A percentile compares a stretch with the other conserved stretches of the same genome.
Evolutionary conservation across 2,329 filamentous ascomycete species (phyloP).

Genomic region (Helminthosporium solani): DNA sequence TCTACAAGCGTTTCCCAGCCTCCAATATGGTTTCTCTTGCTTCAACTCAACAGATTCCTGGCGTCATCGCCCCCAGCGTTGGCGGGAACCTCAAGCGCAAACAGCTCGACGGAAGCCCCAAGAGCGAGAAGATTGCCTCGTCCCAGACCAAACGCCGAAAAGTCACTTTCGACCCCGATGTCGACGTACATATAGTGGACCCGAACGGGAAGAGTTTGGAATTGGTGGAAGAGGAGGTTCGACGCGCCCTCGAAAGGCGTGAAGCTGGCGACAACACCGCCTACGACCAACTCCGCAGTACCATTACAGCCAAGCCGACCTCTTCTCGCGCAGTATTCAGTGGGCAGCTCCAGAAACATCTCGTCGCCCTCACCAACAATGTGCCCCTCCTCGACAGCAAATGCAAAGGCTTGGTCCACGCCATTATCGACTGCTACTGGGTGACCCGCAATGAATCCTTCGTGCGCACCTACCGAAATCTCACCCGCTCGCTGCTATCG

Average conservation of each 20-base stretch:
- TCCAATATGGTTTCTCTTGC: conserved; percentile 43
- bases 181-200: conserved; percentile 49
- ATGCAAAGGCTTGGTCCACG: conserved; percentile 59
- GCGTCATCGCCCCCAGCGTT: conserved; percentile 31
- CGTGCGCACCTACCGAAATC: conserved; percentile 56
- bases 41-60: conserved; percentile 27
- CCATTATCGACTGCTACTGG: conserved; percentile 61
- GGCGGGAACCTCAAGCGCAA: conserved; percentile 43
- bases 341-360: conserved; percentile 57
- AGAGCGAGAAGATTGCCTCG: conserved; percentile 35
- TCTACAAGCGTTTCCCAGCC: conserved; percentile 5
- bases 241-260: conserved; percentile 57
- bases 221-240: conserved; percentile 62
- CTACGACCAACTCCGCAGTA: conserved; percentile 58
- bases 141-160: conserved; percentile 47
- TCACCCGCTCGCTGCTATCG: conserved; percentile 68
- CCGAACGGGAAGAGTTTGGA: conserved; percentile 56
- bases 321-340: conserved; percentile 54
- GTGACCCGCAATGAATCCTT: conserved; percentile 62
- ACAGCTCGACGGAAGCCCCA: conserved; percentile 30
- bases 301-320: conserved; percentile 52
- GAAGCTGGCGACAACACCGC: conserved; percentile 54
- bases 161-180: conserved; percentile 52
- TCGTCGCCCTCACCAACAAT: conserved; percentile 59
- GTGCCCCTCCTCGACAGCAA: conserved; percentile 57